Percentiles rank a stretch among this genome's conserved stretches.
These are phyloP conservation scores for Xylariaceae sp. DNA, from an alignment of 2,329 filamentous ascomycete genomes.

Conservation along the genomic window DNA sequence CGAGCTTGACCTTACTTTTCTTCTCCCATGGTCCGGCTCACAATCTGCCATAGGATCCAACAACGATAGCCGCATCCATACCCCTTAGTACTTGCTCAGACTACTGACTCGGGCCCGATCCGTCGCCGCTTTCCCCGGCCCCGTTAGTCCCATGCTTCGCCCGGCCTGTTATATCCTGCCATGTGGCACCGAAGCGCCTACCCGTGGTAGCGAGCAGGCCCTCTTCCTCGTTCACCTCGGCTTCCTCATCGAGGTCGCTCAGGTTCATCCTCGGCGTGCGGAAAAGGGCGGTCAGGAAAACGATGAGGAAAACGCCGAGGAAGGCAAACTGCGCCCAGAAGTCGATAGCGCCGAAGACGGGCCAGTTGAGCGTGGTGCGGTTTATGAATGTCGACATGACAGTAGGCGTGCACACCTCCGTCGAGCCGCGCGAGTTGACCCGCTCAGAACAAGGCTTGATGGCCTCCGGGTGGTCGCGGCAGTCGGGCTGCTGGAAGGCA, in stretches of 20 bases:
- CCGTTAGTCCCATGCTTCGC: conserved; percentile 10
- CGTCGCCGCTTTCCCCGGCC: conserved; percentile 7
- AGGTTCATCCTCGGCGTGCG: conserved; percentile 77
- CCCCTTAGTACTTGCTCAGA: neutral
- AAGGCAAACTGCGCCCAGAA: conserved; percentile 98
- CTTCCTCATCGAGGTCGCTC: conserved; percentile 80
- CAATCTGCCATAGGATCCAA: neutral
- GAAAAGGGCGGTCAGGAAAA: conserved; percentile 79
- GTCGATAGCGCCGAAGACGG: conserved; percentile 87
- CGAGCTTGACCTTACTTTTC: neutral
- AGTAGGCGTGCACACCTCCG: conserved; percentile 84
- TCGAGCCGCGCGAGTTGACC: conserved; percentile 69
- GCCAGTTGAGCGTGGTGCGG: conserved; percentile 89
- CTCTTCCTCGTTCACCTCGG: conserved; percentile 92
- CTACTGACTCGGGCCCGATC: conserved; percentile 6
- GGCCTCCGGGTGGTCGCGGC: conserved; percentile 68
- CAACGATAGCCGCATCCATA: no score
- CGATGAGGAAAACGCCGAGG: conserved; percentile 78
- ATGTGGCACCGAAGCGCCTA: conserved; percentile 79
- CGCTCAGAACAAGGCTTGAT: conserved; percentile 83
- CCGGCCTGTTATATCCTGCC: conserved; percentile 78
- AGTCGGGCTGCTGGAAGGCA: conserved; percentile 72
- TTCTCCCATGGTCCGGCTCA: no score
- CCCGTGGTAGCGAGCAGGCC: conserved; percentile 83
- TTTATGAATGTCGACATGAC: conserved; percentile 93